A percentile compares a stretch with the other conserved stretches of the same genome.
Evolutionary conservation across 2,329 filamentous ascomycete genomes (phyloP).

Genomic region (Pseudogymnoascus sp.): DNA sequence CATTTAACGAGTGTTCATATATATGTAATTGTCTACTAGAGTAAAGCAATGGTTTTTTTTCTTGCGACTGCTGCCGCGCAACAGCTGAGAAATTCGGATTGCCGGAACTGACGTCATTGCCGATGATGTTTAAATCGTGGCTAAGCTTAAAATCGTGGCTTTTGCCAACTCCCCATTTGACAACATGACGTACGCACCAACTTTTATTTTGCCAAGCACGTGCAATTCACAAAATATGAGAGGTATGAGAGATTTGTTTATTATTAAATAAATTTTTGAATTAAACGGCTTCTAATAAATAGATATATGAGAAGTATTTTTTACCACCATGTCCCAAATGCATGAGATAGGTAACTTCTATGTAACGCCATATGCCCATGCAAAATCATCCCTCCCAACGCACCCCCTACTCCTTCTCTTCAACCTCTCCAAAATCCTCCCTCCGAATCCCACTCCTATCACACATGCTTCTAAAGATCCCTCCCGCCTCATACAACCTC

Average conservation of each 20-base stretch:
- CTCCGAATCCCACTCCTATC: slow-evolving; percentile 47
- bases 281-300: not conserved
- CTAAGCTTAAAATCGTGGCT: not conserved
- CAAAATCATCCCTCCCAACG: not conserved
- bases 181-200: not conserved
- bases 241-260: not conserved
- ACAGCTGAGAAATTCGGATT: slow-evolving; percentile 3
- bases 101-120: not conserved
- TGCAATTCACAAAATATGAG: too few relatives aligned
- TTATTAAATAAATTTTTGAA: not conserved
- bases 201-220: not conserved
- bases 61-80: not conserved
- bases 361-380: not conserved
- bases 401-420: not conserved
- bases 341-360: not conserved
- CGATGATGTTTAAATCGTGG: not conserved
- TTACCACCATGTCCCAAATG: not conserved
- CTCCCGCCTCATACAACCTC: slow-evolving; percentile 61
- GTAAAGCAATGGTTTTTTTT: not conserved
- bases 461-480: slow-evolving; percentile 69
- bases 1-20: slow-evolving; percentile 3
- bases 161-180: not conserved
- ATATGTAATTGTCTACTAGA: not conserved
- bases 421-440: slow-evolving; percentile 24
- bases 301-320: not conserved